Conservation (phyloP, 495 filamentous ascomycete genomes). For the Xylaria bambusicola region DNA sequence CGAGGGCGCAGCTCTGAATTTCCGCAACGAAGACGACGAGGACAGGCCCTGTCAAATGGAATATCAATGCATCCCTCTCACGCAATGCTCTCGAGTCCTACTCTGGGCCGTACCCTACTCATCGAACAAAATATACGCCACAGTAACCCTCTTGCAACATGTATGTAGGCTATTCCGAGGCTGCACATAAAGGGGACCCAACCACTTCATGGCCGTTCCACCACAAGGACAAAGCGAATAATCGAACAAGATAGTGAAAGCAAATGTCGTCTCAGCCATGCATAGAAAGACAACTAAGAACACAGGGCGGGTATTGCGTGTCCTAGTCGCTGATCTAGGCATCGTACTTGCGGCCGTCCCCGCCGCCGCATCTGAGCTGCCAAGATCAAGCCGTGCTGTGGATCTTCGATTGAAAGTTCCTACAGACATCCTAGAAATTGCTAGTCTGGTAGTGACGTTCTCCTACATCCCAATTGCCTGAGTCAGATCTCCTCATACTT, state of each 20-base stretch:
- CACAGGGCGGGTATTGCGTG: constrained; percentile 20
- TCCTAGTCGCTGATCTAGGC: constrained; percentile 23
- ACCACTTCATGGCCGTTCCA: constrained; percentile 40
- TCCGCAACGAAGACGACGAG: constrained; percentile 24
- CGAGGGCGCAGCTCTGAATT: constrained; percentile 32
- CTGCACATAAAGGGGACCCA: constrained; percentile 36
- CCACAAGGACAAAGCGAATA: constrained; percentile 44
- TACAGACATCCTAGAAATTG: constrained; percentile 19
- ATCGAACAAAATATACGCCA: constrained; percentile 44
- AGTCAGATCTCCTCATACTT: constrained; percentile 13
- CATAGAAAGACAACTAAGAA: constrained; percentile 51
- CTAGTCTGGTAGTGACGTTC: constrained; percentile 16
- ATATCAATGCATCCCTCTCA: constrained; percentile 31
- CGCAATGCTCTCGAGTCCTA: constrained; percentile 22
- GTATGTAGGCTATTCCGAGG: constrained; percentile 33
- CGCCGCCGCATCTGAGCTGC: constrained; percentile 15
- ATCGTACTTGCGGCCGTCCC: constrained; percentile 25
- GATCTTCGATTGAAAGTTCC: constrained; percentile 11
- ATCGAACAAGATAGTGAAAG: constrained; percentile 41
- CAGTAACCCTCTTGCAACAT: constrained; percentile 35
- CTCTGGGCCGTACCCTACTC: constrained; percentile 27
- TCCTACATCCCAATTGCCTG: constrained; percentile 12
- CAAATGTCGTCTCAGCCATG: constrained; percentile 47
- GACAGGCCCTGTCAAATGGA: constrained; percentile 28
- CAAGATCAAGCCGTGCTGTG: constrained; percentile 15